A percentile compares a stretch with the other conserved stretches of the same genome.
phyloP scores from a whole-genome alignment of 1,284 basidiomycete species.

The Microbotryum silenes-acaulis region DNA sequence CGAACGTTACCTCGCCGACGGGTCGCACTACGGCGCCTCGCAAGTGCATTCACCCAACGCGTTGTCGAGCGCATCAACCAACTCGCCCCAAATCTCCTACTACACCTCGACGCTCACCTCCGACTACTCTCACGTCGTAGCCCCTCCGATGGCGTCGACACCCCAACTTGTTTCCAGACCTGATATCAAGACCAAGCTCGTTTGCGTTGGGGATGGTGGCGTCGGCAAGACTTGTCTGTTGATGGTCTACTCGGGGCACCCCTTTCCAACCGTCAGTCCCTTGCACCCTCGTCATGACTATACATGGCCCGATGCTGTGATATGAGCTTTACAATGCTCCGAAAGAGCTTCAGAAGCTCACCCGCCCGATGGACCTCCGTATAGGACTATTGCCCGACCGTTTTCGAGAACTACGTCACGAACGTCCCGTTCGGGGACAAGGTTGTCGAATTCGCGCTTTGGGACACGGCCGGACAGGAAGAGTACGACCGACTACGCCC shows the following conservation, averaged over 20 bases:
- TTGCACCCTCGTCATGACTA: neutral
- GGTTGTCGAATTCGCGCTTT: constrained; percentile 83
- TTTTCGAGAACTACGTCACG: constrained; percentile 59
- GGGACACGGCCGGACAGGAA: constrained; percentile 94
- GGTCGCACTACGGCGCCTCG: no score
- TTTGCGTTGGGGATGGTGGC: constrained; percentile 73
- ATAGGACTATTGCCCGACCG: constrained; percentile 85
- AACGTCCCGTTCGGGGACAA: constrained; percentile 50
- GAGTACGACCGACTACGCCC: constrained; percentile 48
- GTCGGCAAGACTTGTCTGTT: constrained; percentile 68
- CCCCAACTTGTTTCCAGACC: constrained; percentile 14
- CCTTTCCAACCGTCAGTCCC: constrained; percentile 75
- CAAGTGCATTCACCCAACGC: no score
- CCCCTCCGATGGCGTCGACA: neutral
- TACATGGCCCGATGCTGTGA: neutral
- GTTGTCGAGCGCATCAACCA: no score
- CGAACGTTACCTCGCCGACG: no score
- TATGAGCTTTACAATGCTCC: neutral
- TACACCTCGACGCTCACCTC: neutral
- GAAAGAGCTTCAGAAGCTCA: neutral
- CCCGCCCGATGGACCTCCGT: neutral
- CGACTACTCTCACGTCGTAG: neutral
- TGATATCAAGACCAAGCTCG: constrained; percentile 51
- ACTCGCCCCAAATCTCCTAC: neutral
- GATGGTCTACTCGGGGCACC: constrained; percentile 82